Percentiles rank a stretch among this genome's conserved stretches.
These are phyloP conservation scores for Oryza australiensis DNA, from an alignment of 176 grass and related monocot species.

Conservation along the genomic window DNA sequence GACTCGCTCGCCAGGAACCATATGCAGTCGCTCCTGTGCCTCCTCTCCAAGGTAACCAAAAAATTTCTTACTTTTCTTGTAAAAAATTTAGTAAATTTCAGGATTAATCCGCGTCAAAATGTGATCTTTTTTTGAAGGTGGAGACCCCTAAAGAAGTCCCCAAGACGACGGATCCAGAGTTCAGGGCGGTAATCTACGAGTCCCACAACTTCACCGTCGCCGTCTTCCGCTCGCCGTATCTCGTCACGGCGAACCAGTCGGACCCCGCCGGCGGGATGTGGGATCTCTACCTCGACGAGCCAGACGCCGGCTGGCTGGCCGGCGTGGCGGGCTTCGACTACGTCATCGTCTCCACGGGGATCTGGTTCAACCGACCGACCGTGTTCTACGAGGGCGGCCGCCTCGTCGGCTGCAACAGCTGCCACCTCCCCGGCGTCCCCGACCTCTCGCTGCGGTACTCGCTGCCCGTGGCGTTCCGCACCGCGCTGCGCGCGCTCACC, in stretches of 20 bases:
- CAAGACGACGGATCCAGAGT: background rate
- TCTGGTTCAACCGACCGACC: constrained; percentile 55
- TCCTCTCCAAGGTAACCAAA: constrained; percentile 48
- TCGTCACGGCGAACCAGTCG: constrained; percentile 41
- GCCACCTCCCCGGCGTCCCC: constrained; percentile 39
- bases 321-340: constrained; percentile 46
- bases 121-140: constrained; percentile 1
- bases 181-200: constrained; percentile 17
- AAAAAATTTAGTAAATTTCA: background rate
- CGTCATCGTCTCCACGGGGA: constrained; percentile 53
- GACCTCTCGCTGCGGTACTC: constrained; percentile 43
- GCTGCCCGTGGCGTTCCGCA: constrained; percentile 40
- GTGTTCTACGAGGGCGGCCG: constrained; percentile 42
- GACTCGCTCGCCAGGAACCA: constrained; percentile 86
- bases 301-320: constrained; percentile 46
- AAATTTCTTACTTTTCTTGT: background rate
- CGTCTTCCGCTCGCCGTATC: constrained; percentile 66
- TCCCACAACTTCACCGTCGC: constrained; percentile 55
- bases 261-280: constrained; percentile 33
- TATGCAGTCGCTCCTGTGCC: constrained; percentile 79
- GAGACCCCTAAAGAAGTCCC: constrained; percentile 31
- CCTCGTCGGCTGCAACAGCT: constrained; percentile 52
- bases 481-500: constrained; percentile 17
- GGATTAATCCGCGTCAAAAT: background rate
- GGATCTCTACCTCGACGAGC: constrained; percentile 63